These are phyloP conservation scores for Colletotrichum cordylinicola DNA, from an alignment of 2,329 filamentous ascomycete genomes.

Conservation along the genomic window DNA sequence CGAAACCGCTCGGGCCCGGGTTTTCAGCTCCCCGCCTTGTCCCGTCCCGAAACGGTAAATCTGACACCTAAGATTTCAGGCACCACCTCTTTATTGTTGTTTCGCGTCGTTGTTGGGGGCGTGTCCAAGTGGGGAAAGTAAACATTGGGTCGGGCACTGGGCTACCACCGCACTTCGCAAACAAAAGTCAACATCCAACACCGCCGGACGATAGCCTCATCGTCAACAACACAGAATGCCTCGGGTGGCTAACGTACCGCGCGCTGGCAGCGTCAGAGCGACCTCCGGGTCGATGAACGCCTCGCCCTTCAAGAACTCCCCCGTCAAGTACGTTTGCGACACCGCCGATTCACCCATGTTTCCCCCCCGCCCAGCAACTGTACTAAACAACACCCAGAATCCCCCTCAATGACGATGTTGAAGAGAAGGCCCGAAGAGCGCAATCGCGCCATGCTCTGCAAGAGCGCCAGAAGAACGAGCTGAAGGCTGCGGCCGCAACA, in stretches of 20 bases:
- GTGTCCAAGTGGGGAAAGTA: constrained; percentile 21
- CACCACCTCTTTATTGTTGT: constrained; percentile 6
- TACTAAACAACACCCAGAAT: constrained; percentile 62
- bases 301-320: constrained; percentile 63
- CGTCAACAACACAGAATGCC: constrained; percentile 50
- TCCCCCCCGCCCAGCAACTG: constrained; percentile 18
- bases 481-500: constrained; percentile 76
- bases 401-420: constrained; percentile 92
- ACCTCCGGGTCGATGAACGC: constrained; percentile 51
- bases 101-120: constrained; percentile 16
- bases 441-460: constrained; percentile 88
- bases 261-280: constrained; percentile 52
- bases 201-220: constrained; percentile 23
- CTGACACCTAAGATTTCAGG: constrained; percentile 8
- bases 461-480: constrained; percentile 89
- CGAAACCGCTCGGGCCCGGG: not conserved
- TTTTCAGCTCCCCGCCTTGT: not conserved
- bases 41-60: not conserved
- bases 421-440: constrained; percentile 87
- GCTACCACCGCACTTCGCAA: not conserved
- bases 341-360: not conserved
- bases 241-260: constrained; percentile 62
- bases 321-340: constrained; percentile 55
- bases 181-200: not conserved
- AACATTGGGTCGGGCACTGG: constrained; percentile 4